Evolutionary conservation across 2,329 filamentous ascomycete genomes (phyloP).

Genomic region (Myriangium duriaei): DNA sequence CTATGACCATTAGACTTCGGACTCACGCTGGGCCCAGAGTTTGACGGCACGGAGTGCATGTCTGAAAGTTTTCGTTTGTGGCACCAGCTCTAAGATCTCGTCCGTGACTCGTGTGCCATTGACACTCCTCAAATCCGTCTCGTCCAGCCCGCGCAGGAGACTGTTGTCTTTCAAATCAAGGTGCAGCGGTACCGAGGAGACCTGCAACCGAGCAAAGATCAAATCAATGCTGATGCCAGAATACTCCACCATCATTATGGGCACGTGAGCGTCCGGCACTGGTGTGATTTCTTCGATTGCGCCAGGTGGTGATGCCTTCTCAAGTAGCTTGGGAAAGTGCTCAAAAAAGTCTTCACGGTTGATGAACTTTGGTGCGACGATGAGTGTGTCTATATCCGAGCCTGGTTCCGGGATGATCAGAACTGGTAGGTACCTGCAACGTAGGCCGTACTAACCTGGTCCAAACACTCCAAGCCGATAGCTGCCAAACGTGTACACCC

Average conservation of each 20-base stretch:
- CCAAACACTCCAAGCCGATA: conserved; percentile 90
- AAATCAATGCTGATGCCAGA: conserved; percentile 87
- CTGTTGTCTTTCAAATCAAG: conserved; percentile 72
- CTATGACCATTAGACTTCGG: conserved; percentile 30
- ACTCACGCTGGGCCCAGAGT: conserved; percentile 72
- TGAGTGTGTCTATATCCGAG: conserved; percentile 94
- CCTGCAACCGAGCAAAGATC: conserved; percentile 44
- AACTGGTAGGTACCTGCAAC: no score
- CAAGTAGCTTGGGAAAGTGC: conserved; percentile 68
- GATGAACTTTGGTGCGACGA: conserved; percentile 84
- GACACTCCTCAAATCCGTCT: conserved; percentile 73
- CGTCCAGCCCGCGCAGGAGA: conserved; percentile 73
- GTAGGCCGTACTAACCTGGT: conserved; percentile 48
- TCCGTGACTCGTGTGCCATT: conserved; percentile 93
- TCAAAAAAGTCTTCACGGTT: conserved; percentile 84
- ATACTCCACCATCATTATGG: conserved; percentile 94
- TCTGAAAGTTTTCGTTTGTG: conserved; percentile 79
- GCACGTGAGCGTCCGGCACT: conserved; percentile 84
- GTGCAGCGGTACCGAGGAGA: conserved; percentile 37
- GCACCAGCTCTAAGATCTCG: conserved; percentile 79
- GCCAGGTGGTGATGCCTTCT: conserved; percentile 62
- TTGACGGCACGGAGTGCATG: conserved; percentile 86
- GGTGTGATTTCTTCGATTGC: conserved; percentile 73
- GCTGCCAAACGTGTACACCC: conserved; percentile 92
- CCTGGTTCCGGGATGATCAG: conserved; percentile 35